Evolutionary conservation across 23 red algal species (phyloP), one percentile per base, ranked within the genome.

Genomic region (Gracilaria vermiculophylla): DNA sequence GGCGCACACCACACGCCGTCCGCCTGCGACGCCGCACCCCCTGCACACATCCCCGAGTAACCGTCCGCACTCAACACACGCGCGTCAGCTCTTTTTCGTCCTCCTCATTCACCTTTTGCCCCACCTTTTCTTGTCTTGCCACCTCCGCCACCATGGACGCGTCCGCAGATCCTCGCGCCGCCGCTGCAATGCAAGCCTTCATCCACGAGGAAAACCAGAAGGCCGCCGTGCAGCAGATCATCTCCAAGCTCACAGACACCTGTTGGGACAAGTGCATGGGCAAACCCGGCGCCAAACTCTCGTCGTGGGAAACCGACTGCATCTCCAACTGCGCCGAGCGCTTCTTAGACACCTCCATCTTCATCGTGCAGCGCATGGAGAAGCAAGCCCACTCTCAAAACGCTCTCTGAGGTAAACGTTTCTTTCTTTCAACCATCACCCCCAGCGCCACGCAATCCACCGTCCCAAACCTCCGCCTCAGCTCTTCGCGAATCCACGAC

Each of bases 241-340:
- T 98, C 66, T 82, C 96, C 72, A 98, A 98, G 78, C 88, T 98
- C 33, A 98, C 96, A 10, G 88, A 95, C 43, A 94, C 92, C 7
- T 98, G 96, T 73, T 98, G 96, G 96, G 96, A 98, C 64, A 98
- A 95, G 78, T 98, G 96, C 86, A 83, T 98, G 21, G 57, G 62
- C 39, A 98, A 98, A 67, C 96, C 96, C 12, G 96, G 96, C 75
- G 78, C 58, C 80, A 98, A 95, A 73, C 83, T 98, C 29, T 94
- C 92, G 13, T 83, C 88, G 10, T 86, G 88, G 88, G 96, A 98
- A 77, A 77, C 66, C 17, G 96, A 98, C 34, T 98, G 96, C 81
- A 94, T 98, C 29, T 80, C 85, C 8, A 98, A 98, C 71, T 98
- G 96, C 70, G 96, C 96, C 54, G 87, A 95, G 69, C 87, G 96